These are phyloP conservation scores for Trichoderma pleuroti DNA, from an alignment of 2,329 filamentous ascomycete species.

Conservation along the genomic window DNA sequence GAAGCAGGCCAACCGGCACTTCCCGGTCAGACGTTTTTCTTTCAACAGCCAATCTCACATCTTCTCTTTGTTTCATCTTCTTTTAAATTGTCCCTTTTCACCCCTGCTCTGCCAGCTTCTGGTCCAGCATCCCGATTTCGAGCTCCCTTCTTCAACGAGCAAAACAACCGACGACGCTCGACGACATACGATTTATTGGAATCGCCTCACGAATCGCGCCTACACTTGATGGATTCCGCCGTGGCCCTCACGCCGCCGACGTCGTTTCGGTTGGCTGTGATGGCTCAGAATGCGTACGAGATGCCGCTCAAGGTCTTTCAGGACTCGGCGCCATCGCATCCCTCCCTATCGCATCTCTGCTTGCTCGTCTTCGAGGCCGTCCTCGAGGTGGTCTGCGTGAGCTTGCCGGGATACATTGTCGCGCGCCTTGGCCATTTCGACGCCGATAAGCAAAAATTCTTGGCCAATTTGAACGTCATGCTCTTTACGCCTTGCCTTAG, in stretches of 20 bases:
- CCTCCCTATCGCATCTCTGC: slow-evolving; percentile 64
- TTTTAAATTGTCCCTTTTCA: neutral
- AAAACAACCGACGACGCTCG: neutral
- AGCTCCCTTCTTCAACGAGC: neutral
- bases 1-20: neutral
- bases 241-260: slow-evolving; percentile 40
- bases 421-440: slow-evolving; percentile 90
- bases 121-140: neutral
- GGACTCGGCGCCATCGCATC: slow-evolving; percentile 53
- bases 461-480: slow-evolving; percentile 93
- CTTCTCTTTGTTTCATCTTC: neutral
- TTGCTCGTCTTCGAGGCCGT: slow-evolving; percentile 93
- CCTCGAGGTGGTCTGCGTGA: slow-evolving; percentile 91
- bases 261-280: slow-evolving; percentile 42
- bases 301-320: slow-evolving; percentile 41
- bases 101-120: neutral
- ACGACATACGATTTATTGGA: neutral
- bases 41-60: neutral
- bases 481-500: slow-evolving; percentile 96
- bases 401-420: slow-evolving; percentile 88
- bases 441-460: slow-evolving; percentile 91
- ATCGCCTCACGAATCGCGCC: neutral
- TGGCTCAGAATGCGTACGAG: slow-evolving; percentile 40
- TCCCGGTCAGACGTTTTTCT: neutral
- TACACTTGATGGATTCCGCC: slow-evolving; percentile 37